These are phyloP conservation scores for Immersiella caudata DNA, from an alignment of 495 filamentous ascomycete species.

Conservation along the genomic window DNA sequence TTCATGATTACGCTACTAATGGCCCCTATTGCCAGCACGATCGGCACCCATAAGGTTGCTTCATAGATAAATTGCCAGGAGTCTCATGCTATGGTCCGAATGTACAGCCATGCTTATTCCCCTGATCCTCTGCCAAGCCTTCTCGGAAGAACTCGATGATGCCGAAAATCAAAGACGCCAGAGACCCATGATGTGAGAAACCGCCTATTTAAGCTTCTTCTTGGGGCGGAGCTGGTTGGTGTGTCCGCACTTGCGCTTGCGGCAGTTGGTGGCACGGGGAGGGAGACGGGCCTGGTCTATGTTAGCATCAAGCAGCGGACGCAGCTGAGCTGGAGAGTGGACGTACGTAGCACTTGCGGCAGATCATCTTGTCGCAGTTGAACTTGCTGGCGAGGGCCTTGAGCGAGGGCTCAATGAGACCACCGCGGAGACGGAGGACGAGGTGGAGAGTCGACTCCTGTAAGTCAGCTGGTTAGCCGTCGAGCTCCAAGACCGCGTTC, in stretches of 20 bases:
- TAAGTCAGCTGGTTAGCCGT: conserved; percentile 27
- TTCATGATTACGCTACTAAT: background rate
- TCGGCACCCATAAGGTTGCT: conserved; percentile 3
- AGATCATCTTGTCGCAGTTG: conserved; percentile 99
- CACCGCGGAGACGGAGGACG: conserved; percentile 98
- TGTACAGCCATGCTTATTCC: conserved; percentile 32
- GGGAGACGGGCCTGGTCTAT: conserved; percentile 80
- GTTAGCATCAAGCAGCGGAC: conserved; percentile 24
- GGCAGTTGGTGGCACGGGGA: conserved; percentile 98
- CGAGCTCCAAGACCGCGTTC: background rate
- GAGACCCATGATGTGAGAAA: conserved; percentile 38
- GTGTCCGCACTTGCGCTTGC: conserved; percentile 99
- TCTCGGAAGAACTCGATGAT: conserved; percentile 39
- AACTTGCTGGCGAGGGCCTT: conserved; percentile 98
- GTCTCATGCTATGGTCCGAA: conserved; percentile 39
- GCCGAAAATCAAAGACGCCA: conserved; percentile 44
- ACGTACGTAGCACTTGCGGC: conserved; percentile 98
- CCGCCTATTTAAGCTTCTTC: conserved; percentile 98
- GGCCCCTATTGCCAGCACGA: background rate
- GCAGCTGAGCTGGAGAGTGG: background rate
- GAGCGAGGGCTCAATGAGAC: conserved; percentile 98
- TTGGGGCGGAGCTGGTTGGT: conserved; percentile 99
- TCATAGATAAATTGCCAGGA: conserved; percentile 30
- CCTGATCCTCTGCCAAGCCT: conserved; percentile 32
- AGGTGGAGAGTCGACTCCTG: conserved; percentile 99